These are phyloP conservation scores for Aspergillus ustus DNA, from an alignment of 2,329 filamentous ascomycete species.

Conservation along the genomic window DNA sequence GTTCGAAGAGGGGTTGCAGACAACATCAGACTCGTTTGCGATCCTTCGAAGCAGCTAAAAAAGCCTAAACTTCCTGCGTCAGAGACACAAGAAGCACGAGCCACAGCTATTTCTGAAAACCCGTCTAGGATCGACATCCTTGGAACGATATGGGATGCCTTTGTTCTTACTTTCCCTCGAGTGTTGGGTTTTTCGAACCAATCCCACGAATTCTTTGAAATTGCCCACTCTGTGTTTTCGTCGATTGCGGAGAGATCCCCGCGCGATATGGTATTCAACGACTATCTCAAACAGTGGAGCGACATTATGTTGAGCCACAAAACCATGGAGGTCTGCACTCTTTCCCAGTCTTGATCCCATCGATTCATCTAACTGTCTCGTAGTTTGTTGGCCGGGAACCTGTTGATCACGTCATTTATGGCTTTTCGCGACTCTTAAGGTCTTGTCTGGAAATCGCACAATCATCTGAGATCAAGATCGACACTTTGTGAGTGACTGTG, in stretches of 20 bases:
- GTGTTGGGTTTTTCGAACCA: slow-evolving; percentile 42
- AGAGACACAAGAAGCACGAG: slow-evolving; percentile 22
- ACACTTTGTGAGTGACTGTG: slow-evolving; percentile 37
- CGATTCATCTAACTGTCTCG: slow-evolving; percentile 25
- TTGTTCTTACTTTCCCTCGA: slow-evolving; percentile 46
- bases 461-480: slow-evolving; percentile 34
- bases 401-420: slow-evolving; percentile 48
- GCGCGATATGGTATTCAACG: slow-evolving; percentile 40
- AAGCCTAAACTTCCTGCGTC: slow-evolving; percentile 26
- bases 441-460: slow-evolving; percentile 47
- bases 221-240: slow-evolving; percentile 48
- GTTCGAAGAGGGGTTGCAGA: slow-evolving; percentile 46
- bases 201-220: slow-evolving; percentile 53
- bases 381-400: slow-evolving; percentile 53
- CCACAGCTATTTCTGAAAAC: slow-evolving; percentile 27
- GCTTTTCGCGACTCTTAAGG: slow-evolving; percentile 50
- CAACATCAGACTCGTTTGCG: slow-evolving; percentile 44
- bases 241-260: slow-evolving; percentile 46
- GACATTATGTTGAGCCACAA: slow-evolving; percentile 48
- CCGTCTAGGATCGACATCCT: slow-evolving; percentile 45
- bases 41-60: slow-evolving; percentile 37
- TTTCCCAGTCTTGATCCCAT: background rate
- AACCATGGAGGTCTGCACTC: slow-evolving; percentile 45
- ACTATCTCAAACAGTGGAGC: slow-evolving; percentile 51
- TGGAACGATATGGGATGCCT: slow-evolving; percentile 50